Evolutionary conservation across 345 rosid species (phyloP), one percentile per base, ranked within the genome.

Genomic region (Populus alba): DNA sequence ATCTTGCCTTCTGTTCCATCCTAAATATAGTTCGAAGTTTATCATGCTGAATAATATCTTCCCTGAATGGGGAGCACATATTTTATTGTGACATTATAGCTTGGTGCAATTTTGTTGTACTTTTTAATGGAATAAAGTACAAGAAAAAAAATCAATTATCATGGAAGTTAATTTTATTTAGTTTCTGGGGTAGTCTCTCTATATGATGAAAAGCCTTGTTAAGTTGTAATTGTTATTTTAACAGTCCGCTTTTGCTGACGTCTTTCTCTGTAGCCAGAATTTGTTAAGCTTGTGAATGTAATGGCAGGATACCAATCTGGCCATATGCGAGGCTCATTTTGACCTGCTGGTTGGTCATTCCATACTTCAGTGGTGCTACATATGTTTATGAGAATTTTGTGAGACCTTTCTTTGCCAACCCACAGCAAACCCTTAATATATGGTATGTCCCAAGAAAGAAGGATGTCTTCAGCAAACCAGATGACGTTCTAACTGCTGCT

Each of bases 331-430:
- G 92, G 92, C 94, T 96, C 80, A 81, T 92, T 66, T 71, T 92
- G 82, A 94, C 97, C 69, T 92, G 98, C 84, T 96, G 99, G 99
- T 86, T 96, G 76, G 99, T 91, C 57, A 90, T 96, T 39, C 98
- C 99, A 0, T 89, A 94, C 87, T 96, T 96, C 87, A 94, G 91
- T 17, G 98, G 99, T 23, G 98, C 99, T 82, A 91, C 99, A 41
- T 91, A 91, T 77, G 97, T 94, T 27, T 96, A 96, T 74, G 94
- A 94, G 74, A 97, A 92, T 81, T 87, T 88, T 75, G 84, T 94
- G 83, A 92, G 99, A 80, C 94, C 95, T 63, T 61, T 94, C 83
- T 89, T 89, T 68, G 35, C 90, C 75, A 96, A 94, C 75, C 97
- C 91, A 20, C 83, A 76, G 13, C 90, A 84, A 75, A 89, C 90